phyloP scores from a whole-genome alignment of 257 asterid genomes.

The Solanum arcanum region DNA sequence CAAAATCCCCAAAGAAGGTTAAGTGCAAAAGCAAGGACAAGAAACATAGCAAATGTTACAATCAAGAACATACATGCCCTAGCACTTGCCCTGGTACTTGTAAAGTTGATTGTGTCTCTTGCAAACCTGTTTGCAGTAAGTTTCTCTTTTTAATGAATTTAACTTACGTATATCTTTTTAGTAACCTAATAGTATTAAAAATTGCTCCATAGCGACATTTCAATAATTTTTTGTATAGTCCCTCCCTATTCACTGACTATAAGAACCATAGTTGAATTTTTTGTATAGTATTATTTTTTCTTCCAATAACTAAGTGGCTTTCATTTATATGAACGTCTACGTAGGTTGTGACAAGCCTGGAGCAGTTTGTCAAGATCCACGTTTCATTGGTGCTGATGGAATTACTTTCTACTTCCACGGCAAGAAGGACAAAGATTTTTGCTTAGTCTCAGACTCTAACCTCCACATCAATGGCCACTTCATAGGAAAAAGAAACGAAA shows the following conservation, averaged over 20 bases:
- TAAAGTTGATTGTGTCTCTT: conserved; percentile 38
- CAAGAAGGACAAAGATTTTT: conserved; percentile 33
- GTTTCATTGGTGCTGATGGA: conserved; percentile 67
- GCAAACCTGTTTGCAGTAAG: conserved; percentile 63
- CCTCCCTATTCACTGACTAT: not conserved
- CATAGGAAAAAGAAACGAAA: conserved; percentile 32
- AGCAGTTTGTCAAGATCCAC: conserved; percentile 66
- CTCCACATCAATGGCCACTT: conserved; percentile 59
- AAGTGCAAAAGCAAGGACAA: conserved; percentile 39
- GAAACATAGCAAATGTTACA: conserved; percentile 23
- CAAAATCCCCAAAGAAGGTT: conserved; percentile 8
- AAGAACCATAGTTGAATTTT: not conserved
- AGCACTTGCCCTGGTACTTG: conserved; percentile 29
- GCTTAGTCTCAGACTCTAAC: conserved; percentile 43
- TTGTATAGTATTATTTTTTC: not conserved
- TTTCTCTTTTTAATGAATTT: not conserved
- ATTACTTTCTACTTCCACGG: conserved; percentile 69
- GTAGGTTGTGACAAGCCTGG: conserved; percentile 55
- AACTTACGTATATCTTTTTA: not conserved
- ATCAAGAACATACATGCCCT: conserved; percentile 32
- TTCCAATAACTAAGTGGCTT: not conserved
- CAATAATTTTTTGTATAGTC: not conserved
- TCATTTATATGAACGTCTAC: not conserved
- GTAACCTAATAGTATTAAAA: not conserved
- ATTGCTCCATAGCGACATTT: not conserved